phyloP scores from a whole-genome alignment of 805 yeast genomes.

The Wickerhamomyces rabaulensis region DNA sequence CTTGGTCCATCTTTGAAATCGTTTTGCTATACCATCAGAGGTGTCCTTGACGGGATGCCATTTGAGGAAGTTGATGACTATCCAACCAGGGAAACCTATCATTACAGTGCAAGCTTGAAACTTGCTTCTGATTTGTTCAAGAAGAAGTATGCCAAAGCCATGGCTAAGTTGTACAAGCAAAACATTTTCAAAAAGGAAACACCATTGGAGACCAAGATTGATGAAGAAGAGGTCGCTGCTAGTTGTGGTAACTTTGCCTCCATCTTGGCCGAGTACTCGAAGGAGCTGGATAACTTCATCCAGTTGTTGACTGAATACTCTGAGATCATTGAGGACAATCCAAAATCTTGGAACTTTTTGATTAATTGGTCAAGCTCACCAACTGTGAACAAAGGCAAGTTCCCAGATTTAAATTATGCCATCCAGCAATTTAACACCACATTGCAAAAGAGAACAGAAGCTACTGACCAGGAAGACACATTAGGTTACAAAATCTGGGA shows the following conservation, averaged over 20 bases:
- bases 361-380: conserved; percentile 38
- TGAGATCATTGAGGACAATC: conserved; percentile 4
- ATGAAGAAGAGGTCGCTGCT: conserved; percentile 79
- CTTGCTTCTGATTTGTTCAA: conserved; percentile 53
- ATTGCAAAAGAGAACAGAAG: conserved; percentile 20
- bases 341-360: conserved; percentile 44
- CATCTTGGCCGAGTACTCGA: conserved; percentile 55
- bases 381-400: not conserved
- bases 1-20: conserved; percentile 72
- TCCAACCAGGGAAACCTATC: conserved; percentile 35
- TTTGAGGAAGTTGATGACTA: conserved; percentile 36
- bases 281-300: conserved; percentile 48
- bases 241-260: conserved; percentile 77
- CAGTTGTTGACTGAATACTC: conserved; percentile 37
- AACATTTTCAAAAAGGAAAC: conserved; percentile 11
- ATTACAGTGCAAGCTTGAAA: conserved; percentile 40
- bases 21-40: conserved; percentile 56
- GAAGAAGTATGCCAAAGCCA: conserved; percentile 50
- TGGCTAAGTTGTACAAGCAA: conserved; percentile 48
- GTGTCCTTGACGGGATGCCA: conserved; percentile 55
- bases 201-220: conserved; percentile 38
- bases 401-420: conserved; percentile 14
- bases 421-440: conserved; percentile 12
- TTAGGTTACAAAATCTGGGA: conserved; percentile 41
- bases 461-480: conserved; percentile 10